These are phyloP conservation scores for Penicillium palitans DNA, from an alignment of 2,329 filamentous ascomycete species.

Conservation along the genomic window DNA sequence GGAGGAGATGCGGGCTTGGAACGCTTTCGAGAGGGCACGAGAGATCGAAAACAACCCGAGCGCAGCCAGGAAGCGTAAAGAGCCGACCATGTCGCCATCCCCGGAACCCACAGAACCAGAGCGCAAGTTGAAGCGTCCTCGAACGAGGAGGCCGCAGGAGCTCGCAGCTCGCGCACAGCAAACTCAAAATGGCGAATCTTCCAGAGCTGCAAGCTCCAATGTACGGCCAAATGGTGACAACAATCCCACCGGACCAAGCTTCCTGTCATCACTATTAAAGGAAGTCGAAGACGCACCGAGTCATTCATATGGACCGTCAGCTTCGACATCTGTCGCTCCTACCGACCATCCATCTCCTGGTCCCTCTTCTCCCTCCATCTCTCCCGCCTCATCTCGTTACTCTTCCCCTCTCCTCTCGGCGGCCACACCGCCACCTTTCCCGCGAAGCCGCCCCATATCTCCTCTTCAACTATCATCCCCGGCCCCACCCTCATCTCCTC, in stretches of 20 bases:
- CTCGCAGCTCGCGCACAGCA: constrained; percentile 48
- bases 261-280: constrained; percentile 81
- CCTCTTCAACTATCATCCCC: constrained; percentile 39
- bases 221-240: constrained; percentile 37
- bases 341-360: constrained; percentile 41
- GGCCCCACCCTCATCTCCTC: constrained; percentile 32
- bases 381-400: constrained; percentile 42
- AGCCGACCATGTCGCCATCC: constrained; percentile 75
- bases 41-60: constrained; percentile 59
- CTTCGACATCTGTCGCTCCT: constrained; percentile 37
- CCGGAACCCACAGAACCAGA: constrained; percentile 67
- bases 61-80: constrained; percentile 52
- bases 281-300: constrained; percentile 69
- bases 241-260: constrained; percentile 64
- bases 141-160: constrained; percentile 68
- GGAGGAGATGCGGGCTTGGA: constrained; percentile 85
- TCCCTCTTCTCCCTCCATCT: constrained; percentile 45
- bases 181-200: constrained; percentile 44
- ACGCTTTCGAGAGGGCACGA: constrained; percentile 81
- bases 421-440: constrained; percentile 41
- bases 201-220: constrained; percentile 35
- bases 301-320: constrained; percentile 34
- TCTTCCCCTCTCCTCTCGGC: constrained; percentile 43
- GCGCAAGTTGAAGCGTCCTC: constrained; percentile 82
- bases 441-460: constrained; percentile 37